phyloP scores from a whole-genome alignment of 139 green algal genomes.

The Coelastrella sp. region DNA sequence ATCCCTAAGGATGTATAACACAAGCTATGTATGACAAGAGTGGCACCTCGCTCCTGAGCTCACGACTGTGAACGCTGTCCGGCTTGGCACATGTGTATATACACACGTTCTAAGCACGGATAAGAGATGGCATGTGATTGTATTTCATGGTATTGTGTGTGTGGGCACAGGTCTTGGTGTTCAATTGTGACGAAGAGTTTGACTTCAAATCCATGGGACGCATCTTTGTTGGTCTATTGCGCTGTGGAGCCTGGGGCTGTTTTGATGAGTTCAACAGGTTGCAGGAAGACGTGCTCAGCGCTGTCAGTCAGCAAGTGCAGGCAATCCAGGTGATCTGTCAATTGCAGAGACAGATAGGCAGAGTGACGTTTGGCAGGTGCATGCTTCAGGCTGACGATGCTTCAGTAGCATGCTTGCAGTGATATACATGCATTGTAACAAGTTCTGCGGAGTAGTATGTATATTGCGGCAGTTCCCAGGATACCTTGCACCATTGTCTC shows the following conservation, averaged over 20 bases:
- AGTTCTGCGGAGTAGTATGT: too few species aligned
- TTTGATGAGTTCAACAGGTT: slow-evolving; percentile 94
- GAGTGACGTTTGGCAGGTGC: too few species aligned
- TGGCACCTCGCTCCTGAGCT: neutral
- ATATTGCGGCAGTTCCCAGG: too few species aligned
- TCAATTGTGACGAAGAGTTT: slow-evolving; percentile 93
- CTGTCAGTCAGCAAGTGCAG: slow-evolving; percentile 87
- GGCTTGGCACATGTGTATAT: neutral
- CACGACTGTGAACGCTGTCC: too few species aligned
- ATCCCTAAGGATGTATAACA: neutral
- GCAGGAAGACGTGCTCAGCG: slow-evolving; percentile 83
- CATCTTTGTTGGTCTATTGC: slow-evolving; percentile 87
- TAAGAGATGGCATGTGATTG: too few species aligned
- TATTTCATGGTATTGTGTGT: too few species aligned
- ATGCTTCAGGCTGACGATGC: too few species aligned
- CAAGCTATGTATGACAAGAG: neutral
- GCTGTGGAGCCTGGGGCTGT: slow-evolving; percentile 88
- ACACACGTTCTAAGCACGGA: neutral
- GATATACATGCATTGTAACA: too few species aligned
- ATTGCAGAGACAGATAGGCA: too few species aligned
- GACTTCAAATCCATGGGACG: slow-evolving; percentile 83
- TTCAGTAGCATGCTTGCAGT: neutral
- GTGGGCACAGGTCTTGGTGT: slow-evolving; percentile 79
- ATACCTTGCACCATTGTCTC: too few species aligned
- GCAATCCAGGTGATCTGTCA: slow-evolving; percentile 76